Evolutionary conservation across 345 rosid genomes (phyloP).

Genomic region (sweet orange (Citrus sinensis)): DNA sequence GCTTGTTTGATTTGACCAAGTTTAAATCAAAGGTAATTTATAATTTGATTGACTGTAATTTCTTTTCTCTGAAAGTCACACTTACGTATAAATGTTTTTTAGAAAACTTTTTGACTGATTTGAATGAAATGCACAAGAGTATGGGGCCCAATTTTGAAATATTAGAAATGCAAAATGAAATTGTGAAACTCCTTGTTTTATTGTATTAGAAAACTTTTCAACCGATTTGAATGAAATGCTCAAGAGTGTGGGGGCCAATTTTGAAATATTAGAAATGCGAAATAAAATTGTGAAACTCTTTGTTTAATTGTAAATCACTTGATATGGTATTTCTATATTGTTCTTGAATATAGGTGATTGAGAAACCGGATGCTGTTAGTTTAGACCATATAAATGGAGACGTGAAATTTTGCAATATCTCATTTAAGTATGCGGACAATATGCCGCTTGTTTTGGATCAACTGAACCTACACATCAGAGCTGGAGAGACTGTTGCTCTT

Average conservation of each 20-base stretch:
- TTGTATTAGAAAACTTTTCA: not conserved
- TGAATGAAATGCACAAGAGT: conserved; percentile 2
- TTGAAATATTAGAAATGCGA: conserved; percentile 1
- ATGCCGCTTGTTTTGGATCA: conserved; percentile 58
- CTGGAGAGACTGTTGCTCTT: conserved; percentile 91
- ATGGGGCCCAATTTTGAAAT: not conserved
- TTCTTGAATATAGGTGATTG: conserved; percentile 50
- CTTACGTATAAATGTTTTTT: not conserved
- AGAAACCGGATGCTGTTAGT: conserved; percentile 53
- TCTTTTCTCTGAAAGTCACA: not conserved
- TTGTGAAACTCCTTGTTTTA: not conserved
- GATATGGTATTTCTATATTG: not conserved
- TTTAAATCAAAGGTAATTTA: conserved; percentile 55
- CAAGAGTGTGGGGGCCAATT: not conserved
- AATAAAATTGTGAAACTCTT: not conserved
- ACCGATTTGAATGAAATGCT: conserved; percentile 2
- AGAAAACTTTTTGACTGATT: not conserved
- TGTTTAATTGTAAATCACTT: not conserved
- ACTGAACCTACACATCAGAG: conserved; percentile 72
- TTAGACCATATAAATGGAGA: conserved; percentile 67
- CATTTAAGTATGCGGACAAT: conserved; percentile 62
- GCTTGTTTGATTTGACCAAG: conserved; percentile 63
- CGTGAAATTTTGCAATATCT: conserved; percentile 60
- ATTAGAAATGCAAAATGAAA: not conserved
- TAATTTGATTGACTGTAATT: not conserved